These are phyloP conservation scores for Aegilops longissima DNA, from an alignment of 176 grass and related monocot species.

Conservation along the genomic window DNA sequence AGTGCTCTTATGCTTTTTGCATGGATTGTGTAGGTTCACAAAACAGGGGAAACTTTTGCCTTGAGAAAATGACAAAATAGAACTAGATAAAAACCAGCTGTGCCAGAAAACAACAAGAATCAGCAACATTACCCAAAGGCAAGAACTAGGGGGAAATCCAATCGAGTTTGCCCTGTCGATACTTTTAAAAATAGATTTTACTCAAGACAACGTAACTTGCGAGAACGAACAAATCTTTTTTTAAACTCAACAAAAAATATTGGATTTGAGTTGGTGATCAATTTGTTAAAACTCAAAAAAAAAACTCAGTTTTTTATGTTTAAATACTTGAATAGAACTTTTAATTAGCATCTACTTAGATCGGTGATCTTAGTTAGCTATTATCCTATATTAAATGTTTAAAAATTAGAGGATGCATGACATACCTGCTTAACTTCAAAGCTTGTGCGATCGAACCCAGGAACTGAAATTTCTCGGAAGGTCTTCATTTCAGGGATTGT, in stretches of 20 bases:
- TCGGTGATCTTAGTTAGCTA: not conserved
- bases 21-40: not conserved
- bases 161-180: not conserved
- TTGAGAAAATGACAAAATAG: not conserved
- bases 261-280: not conserved
- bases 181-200: not conserved
- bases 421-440: conserved; percentile 90
- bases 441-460: conserved; percentile 69
- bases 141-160: not conserved
- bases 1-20: not conserved
- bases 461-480: conserved; percentile 78
- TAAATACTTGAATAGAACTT: not conserved
- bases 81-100: not conserved
- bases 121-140: not conserved
- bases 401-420: not conserved
- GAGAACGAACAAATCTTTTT: not conserved
- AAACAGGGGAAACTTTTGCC: not conserved
- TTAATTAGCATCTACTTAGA: not conserved
- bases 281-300: not conserved
- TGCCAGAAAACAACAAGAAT: not conserved
- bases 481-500: conserved; percentile 74
- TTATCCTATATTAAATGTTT: not conserved
- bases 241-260: not conserved
- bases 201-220: not conserved
- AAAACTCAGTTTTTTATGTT: not conserved